Evolutionary conservation across 139 green algal genomes (phyloP), one percentile per base, ranked within the genome.

Genomic region (Eudorina sp.): DNA sequence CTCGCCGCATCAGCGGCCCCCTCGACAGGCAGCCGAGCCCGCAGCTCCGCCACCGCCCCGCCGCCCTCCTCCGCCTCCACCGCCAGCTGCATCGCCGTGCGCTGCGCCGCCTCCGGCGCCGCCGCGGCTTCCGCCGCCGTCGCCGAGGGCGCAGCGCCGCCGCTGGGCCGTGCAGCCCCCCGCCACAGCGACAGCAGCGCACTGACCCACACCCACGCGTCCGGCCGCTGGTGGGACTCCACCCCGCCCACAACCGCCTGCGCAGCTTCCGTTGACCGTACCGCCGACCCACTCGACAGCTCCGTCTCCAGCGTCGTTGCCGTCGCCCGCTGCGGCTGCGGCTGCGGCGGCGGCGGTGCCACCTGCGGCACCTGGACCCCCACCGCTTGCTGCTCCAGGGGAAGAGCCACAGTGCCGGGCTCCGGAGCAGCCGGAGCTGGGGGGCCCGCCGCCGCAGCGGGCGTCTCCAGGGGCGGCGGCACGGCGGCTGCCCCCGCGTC

Each of bases 61-160:
- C 72, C 43, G 31, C 43, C 25, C 5, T 78, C 69, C 62, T 75
- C 66, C 66, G 66, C 66, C 66, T 75, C 66, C 66, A 34, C 38
- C 66, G 36, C 34, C 66, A 29, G 36, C 31, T 16, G 36, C 66
- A 46, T 48, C 31, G 16, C 66, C 31, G 51, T 13, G 13, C 13
- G 13, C 51, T 16, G 51, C 51, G 36, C 66, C 66, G 66, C 66
- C 31, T 66, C 55, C 55, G 55, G 18, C 13, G 66, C 38, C 66
- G 45, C 66, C n/a, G n/a, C 73, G 9, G 73, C 41, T 25, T 80
- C 73, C 73, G 45, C 27, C 29, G n/a, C 29, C 3, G 23, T 72
- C 27, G 19, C 62, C 2, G 27, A 3, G 27, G 13, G 62, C 27
- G 62, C 48, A 55, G 48, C 48, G 48, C 11, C n/a, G n/a, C 48